A percentile compares a stretch with the other conserved stretches of the same genome.
phyloP scores from a whole-genome alignment of 2,329 filamentous ascomycete species.

The Zarea fungicola region DNA sequence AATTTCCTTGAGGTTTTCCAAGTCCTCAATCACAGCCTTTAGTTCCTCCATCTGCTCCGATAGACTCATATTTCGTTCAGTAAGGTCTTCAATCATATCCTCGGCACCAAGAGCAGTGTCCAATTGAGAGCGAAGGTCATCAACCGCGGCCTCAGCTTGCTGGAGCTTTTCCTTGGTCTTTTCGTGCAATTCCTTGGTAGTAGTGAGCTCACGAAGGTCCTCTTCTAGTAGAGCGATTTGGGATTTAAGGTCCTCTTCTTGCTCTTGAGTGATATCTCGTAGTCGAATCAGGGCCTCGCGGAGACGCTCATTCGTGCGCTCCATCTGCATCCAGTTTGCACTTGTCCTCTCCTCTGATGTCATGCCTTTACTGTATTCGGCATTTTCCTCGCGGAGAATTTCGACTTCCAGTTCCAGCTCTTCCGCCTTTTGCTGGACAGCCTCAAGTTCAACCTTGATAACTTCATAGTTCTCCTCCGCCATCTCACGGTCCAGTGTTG shows the following conservation, averaged over 20 bases:
- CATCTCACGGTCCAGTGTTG: constrained; percentile 89
- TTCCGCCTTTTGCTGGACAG: constrained; percentile 68
- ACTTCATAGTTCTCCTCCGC: constrained; percentile 88
- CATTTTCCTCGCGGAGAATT: constrained; percentile 79
- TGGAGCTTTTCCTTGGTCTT: constrained; percentile 67
- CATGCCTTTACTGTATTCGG: constrained; percentile 78
- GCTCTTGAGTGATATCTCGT: constrained; percentile 80
- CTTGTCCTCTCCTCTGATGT: constrained; percentile 81
- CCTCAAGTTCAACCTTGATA: constrained; percentile 73
- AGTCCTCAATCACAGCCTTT: constrained; percentile 73
- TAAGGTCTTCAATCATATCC: constrained; percentile 89
- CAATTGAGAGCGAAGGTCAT: constrained; percentile 85
- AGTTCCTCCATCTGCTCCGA: constrained; percentile 80
- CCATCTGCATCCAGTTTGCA: constrained; percentile 85
- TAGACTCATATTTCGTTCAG: constrained; percentile 78
- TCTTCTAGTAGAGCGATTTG: constrained; percentile 70
- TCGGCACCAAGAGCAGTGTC: constrained; percentile 85
- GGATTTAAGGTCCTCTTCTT: constrained; percentile 71
- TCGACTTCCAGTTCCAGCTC: constrained; percentile 86
- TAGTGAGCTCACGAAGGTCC: constrained; percentile 63
- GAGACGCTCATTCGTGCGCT: constrained; percentile 81
- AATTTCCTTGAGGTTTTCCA: constrained; percentile 85
- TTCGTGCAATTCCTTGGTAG: constrained; percentile 64
- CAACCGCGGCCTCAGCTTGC: constrained; percentile 67
- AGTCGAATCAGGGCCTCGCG: constrained; percentile 79